Base-by-base conservation (phyloP, 345 rosid species). In the Eucalyptus caleyi region DNA sequence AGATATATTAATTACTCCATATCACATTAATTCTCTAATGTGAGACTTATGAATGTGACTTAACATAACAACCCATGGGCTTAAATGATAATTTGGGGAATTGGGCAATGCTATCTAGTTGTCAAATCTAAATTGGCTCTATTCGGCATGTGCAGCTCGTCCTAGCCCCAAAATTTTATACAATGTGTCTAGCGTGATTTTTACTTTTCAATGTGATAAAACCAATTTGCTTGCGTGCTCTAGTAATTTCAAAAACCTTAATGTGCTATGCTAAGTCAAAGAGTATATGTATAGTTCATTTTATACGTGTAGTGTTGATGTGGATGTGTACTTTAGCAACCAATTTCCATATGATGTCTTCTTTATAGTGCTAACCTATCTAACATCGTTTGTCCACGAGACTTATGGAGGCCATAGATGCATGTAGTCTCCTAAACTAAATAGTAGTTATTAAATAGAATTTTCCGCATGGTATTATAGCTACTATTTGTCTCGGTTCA, bases 71-170 rank as follows among this genome's bases (percentile, higher is more conserved):
- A 72, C 3, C 82, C 45, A 72, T 72, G 83, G 13, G 83, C 45
- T 72, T 9, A 72, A 37, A 72, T 72, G 44, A 37, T 72, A 34
- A 3, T 72, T 18, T 34, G 2, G 26, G 24, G 44, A 2, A 34
- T 72, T 72, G 24, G 42, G 19, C 81, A 69, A 16, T 16, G 13
- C 81, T 34, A 18, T 34, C 1, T 18, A 34, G 81, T 69, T 34
- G 82, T 34, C 23, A 69, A 72, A 34, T 72, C 26, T 34, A 65
- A 65, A 3, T 16, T 16, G 21, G 37, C 40, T 65, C 40, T 65
- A 16, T 65, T n/a, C 0, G 10, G 0, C 77, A 65, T 15, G 40
- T n/a, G 37, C 3, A n/a, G 0, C 77, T n/a, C 11, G 0, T 65
- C 77, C 77, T 65, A 65, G 37, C 77, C 77, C 37, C 21, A n/a